Conservation (phyloP, 306 rosid genomes). For the Argentina anserina region DNA sequence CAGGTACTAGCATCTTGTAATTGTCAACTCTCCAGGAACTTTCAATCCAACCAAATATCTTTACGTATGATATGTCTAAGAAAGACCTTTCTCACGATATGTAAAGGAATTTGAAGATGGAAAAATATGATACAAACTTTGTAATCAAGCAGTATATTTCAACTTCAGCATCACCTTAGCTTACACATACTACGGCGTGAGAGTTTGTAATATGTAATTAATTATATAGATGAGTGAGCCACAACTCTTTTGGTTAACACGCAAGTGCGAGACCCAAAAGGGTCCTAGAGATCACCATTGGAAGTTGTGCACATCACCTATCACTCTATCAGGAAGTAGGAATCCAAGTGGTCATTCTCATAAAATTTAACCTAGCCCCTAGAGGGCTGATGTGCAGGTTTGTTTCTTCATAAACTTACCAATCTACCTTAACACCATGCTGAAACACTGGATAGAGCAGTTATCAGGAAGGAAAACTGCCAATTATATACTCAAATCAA, state of each 20-base stretch:
- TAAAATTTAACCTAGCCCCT: background rate
- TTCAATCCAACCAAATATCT: background rate
- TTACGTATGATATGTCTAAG: background rate
- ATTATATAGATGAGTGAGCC: background rate
- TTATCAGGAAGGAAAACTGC: background rate
- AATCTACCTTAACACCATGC: background rate
- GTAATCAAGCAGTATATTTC: background rate
- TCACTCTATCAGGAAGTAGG: background rate
- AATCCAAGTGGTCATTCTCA: background rate
- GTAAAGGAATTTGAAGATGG: background rate
- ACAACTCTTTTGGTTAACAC: background rate
- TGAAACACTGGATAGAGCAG: background rate
- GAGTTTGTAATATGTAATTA: background rate
- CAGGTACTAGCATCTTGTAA: background rate
- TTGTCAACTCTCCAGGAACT: background rate
- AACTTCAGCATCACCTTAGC: background rate
- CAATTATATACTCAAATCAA: background rate
- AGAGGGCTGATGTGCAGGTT: background rate
- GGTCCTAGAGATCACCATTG: background rate
- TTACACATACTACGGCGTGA: background rate
- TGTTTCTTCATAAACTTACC: background rate
- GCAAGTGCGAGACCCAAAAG: background rate
- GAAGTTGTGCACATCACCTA: background rate
- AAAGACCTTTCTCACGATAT: background rate
- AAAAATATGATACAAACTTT: background rate